Evolutionary conservation across 768 basidiomycete genomes (phyloP).

Genomic region (Mycena kentingensis): DNA sequence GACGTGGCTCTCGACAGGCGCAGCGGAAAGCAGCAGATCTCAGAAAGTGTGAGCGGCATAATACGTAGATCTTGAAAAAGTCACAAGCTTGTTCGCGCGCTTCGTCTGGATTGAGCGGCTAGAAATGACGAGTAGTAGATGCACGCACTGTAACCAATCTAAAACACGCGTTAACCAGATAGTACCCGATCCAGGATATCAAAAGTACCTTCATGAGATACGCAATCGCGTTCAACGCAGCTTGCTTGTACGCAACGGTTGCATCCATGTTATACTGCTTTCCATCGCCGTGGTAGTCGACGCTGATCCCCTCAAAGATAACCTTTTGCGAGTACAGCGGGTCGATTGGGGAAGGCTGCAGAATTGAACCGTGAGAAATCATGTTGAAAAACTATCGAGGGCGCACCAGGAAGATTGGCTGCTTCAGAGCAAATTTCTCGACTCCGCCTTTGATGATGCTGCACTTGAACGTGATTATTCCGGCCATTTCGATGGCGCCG

Average conservation of each 20-base stretch:
- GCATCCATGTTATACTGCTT: slow-evolving; percentile 80
- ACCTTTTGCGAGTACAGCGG: slow-evolving; percentile 75
- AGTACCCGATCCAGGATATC: not conserved
- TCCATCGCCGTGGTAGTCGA: slow-evolving; percentile 72
- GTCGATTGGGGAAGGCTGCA: slow-evolving; percentile 71
- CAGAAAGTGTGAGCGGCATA: not conserved
- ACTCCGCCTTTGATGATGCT: slow-evolving; percentile 75
- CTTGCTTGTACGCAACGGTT: slow-evolving; percentile 79
- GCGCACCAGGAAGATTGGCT: slow-evolving; percentile 72
- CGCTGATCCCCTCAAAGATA: slow-evolving; percentile 75
- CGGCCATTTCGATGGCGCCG: slow-evolving; percentile 81
- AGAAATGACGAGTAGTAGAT: not conserved
- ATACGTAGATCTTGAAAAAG: too few relatives aligned
- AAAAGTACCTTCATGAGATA: slow-evolving; percentile 64
- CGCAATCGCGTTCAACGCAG: slow-evolving; percentile 72
- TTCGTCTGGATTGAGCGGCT: slow-evolving; percentile 24
- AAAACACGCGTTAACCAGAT: not conserved
- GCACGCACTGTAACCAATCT: slow-evolving; percentile 72
- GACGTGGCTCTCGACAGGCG: slow-evolving; percentile 69
- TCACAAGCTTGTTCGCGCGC: slow-evolving; percentile 82
- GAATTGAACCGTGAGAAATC: not conserved
- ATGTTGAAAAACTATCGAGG: not conserved
- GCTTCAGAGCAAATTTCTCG: slow-evolving; percentile 71
- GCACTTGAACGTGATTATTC: slow-evolving; percentile 70
- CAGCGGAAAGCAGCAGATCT: slow-evolving; percentile 71